phyloP scores from a whole-genome alignment of 768 basidiomycete species.

The Heimioporus sp. region DNA sequence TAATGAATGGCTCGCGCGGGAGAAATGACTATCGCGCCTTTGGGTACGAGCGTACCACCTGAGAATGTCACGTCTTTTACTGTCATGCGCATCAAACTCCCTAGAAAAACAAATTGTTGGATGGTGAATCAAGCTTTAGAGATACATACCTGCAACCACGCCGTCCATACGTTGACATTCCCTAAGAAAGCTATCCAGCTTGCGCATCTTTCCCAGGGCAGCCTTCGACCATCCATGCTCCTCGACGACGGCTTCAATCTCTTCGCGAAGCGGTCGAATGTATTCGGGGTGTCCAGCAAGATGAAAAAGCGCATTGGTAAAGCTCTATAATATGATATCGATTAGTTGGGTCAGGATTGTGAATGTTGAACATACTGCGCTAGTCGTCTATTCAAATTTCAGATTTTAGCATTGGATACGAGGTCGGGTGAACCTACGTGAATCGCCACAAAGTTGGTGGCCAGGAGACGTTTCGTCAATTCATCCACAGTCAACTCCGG shows the following conservation, averaged over 20 bases:
- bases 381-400: slow-evolving; percentile 15
- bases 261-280: slow-evolving; percentile 34
- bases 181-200: slow-evolving; percentile 40
- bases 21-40: slow-evolving; percentile 26
- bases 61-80: slow-evolving; percentile 34
- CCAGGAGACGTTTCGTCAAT: slow-evolving; percentile 19
- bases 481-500: slow-evolving; percentile 16
- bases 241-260: slow-evolving; percentile 31
- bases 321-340: slow-evolving; percentile 17
- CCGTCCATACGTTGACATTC: slow-evolving; percentile 35
- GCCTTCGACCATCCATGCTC: slow-evolving; percentile 29
- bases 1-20: slow-evolving; percentile 20
- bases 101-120: slow-evolving; percentile 6
- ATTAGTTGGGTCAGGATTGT: too few species aligned
- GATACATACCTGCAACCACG: slow-evolving; percentile 19
- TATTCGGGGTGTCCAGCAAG: slow-evolving; percentile 36
- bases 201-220: slow-evolving; percentile 28
- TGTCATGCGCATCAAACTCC: slow-evolving; percentile 31
- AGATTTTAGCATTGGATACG: background rate
- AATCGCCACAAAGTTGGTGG: slow-evolving; percentile 6
- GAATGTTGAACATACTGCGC: slow-evolving; percentile 3
- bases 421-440: background rate
- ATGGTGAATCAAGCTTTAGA: background rate
- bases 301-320: slow-evolving; percentile 33
- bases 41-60: slow-evolving; percentile 38